Evolutionary conservation across 441 rosid genomes (phyloP).

Genomic region (Breynia disticha): DNA sequence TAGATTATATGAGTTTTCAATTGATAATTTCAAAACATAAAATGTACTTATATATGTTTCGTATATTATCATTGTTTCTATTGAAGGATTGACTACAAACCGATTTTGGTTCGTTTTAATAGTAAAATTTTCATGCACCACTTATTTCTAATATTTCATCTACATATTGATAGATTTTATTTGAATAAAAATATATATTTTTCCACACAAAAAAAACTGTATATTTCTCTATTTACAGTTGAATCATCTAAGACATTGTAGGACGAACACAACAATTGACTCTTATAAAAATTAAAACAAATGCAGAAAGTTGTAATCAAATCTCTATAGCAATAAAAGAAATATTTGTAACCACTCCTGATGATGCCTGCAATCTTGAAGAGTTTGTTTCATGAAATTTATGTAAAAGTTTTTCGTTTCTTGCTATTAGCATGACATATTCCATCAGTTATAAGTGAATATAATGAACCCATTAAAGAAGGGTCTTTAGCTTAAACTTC

Average conservation of each 20-base stretch:
- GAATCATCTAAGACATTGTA: not conserved
- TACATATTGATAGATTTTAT: too few species aligned
- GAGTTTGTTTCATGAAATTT: constrained; percentile 37
- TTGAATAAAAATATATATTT: too few species aligned
- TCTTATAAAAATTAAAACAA: constrained; percentile 37
- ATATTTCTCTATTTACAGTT: too few species aligned
- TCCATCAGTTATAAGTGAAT: constrained; percentile 41
- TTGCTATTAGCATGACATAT: constrained; percentile 40
- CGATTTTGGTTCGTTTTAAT: too few species aligned
- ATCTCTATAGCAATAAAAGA: not conserved
- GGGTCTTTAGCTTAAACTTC: constrained; percentile 30
- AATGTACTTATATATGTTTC: too few species aligned
- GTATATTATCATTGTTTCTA: too few species aligned
- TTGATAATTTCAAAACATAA: too few species aligned
- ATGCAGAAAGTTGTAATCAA: constrained; percentile 1
- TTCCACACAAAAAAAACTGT: too few species aligned
- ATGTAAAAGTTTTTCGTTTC: constrained; percentile 49
- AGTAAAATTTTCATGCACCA: too few species aligned
- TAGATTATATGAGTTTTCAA: too few species aligned
- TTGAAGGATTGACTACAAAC: too few species aligned
- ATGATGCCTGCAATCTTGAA: constrained; percentile 15
- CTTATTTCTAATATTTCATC: too few species aligned
- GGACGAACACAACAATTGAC: constrained; percentile 16
- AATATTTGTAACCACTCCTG: not conserved
- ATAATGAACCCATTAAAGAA: constrained; percentile 38